A percentile compares a stretch with the other conserved stretches of the same genome.
Conservation (phyloP, 2,329 filamentous ascomycete genomes). For the Cladophialophora chaetospira region DNA sequence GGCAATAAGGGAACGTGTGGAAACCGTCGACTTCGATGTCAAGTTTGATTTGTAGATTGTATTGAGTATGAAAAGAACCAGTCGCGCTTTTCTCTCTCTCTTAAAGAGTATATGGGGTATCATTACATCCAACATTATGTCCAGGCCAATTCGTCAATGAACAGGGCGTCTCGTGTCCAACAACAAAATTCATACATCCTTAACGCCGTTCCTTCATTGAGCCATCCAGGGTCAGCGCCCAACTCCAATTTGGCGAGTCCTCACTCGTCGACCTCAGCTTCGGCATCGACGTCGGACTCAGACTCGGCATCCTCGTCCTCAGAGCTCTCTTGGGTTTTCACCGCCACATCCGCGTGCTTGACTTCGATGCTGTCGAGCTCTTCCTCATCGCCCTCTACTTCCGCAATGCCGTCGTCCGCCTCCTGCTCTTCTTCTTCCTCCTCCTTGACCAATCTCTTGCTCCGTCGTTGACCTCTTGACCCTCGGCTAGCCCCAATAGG, state of each 20-base stretch:
- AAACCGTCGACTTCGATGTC: too few relatives aligned
- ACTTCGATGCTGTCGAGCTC: constrained; percentile 1
- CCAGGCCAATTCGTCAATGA: not conserved
- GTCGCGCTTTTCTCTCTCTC: not conserved
- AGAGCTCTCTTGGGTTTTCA: not conserved
- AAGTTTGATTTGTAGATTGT: not conserved
- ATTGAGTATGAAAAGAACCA: not conserved
- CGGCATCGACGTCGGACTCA: constrained; percentile 14
- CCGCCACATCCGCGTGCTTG: not conserved
- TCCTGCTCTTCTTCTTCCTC: constrained; percentile 16
- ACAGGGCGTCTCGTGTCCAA: too few relatives aligned
- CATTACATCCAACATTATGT: constrained; percentile 21
- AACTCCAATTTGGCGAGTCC: too few relatives aligned
- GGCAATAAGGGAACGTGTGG: too few relatives aligned
- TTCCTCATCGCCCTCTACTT: not conserved
- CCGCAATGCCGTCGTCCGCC: constrained; percentile 6
- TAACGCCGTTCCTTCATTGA: too few relatives aligned
- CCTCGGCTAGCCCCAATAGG: not conserved
- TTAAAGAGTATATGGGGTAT: constrained; percentile 15
- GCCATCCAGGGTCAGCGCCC: too few relatives aligned
- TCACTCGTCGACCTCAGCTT: constrained; percentile 17
- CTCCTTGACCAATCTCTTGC: constrained; percentile 11
- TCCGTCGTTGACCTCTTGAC: constrained; percentile 7
- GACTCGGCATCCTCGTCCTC: constrained; percentile 3
- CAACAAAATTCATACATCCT: too few relatives aligned